A percentile compares a stretch with the other conserved stretches of the same genome.
These are phyloP conservation scores for Nephelium lappaceum DNA, from an alignment of 345 rosid species.

Conservation along the genomic window DNA sequence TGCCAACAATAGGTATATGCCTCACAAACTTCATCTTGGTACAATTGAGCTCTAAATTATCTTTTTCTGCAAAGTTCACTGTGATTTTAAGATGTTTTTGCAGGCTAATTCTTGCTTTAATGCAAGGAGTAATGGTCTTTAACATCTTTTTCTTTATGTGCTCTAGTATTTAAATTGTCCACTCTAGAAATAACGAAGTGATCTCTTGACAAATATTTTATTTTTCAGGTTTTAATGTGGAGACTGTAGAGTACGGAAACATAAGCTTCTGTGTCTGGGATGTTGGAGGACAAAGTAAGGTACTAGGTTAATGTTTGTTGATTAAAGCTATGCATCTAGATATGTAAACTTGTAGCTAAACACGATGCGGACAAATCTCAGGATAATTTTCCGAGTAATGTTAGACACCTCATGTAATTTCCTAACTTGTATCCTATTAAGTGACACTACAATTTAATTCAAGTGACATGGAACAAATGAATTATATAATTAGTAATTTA, in stretches of 20 bases:
- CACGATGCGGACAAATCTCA: not conserved
- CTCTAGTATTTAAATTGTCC: not conserved
- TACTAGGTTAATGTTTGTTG: constrained; percentile 14
- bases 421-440: no score
- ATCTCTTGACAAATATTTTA: not conserved
- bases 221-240: constrained; percentile 63
- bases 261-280: constrained; percentile 70
- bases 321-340: not conserved
- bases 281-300: constrained; percentile 73
- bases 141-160: not conserved
- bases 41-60: not conserved
- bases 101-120: not conserved
- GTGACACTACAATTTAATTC: no score
- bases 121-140: not conserved
- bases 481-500: no score
- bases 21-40: not conserved
- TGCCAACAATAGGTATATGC: constrained; percentile 64
- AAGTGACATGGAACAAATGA: no score
- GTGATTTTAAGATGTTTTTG: not conserved
- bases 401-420: no score
- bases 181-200: not conserved
- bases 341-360: not conserved
- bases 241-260: constrained; percentile 61
- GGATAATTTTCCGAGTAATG: not conserved
- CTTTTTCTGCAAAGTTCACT: not conserved